Evolutionary conservation across 352 stramenopile species (phyloP).

Genomic region (Phytophthora boehmeriae): DNA sequence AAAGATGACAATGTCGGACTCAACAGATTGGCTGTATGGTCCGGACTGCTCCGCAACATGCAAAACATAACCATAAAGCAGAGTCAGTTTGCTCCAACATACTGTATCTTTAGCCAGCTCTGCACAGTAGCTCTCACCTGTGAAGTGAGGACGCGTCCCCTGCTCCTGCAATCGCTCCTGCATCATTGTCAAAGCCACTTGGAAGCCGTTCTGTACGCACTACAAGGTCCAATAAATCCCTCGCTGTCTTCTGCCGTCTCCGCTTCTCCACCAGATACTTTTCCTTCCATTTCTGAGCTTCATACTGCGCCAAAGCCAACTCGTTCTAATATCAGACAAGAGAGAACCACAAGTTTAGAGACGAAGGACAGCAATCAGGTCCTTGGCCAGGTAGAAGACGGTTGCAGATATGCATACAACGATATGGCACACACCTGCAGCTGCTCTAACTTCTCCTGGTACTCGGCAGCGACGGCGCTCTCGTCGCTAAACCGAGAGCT

Average conservation of each 20-base stretch:
- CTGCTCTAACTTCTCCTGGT: constrained; percentile 51
- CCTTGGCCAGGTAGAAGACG: too few relatives aligned
- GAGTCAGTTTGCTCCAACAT: neutral
- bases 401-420: too few relatives aligned
- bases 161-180: neutral
- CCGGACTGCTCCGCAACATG: constrained; percentile 24
- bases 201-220: constrained; percentile 39
- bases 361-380: too few relatives aligned
- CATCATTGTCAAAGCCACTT: constrained; percentile 16
- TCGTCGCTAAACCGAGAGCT: constrained; percentile 32
- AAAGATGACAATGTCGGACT: constrained; percentile 87
- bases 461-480: constrained; percentile 28
- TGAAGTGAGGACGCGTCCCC: constrained; percentile 51
- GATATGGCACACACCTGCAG: constrained; percentile 39
- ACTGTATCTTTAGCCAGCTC: neutral
- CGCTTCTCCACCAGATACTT: constrained; percentile 81
- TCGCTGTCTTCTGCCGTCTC: constrained; percentile 66
- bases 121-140: constrained; percentile 30
- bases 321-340: constrained; percentile 42
- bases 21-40: constrained; percentile 70
- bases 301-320: constrained; percentile 65
- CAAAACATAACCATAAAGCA: neutral
- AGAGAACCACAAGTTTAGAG: neutral
- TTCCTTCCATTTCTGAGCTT: constrained; percentile 79
- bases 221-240: constrained; percentile 71